Percentiles rank a stretch among this genome's conserved stretches.
phyloP scores from a whole-genome alignment of 148 eudicot genomes.

The Rhododendron williamsianum region DNA sequence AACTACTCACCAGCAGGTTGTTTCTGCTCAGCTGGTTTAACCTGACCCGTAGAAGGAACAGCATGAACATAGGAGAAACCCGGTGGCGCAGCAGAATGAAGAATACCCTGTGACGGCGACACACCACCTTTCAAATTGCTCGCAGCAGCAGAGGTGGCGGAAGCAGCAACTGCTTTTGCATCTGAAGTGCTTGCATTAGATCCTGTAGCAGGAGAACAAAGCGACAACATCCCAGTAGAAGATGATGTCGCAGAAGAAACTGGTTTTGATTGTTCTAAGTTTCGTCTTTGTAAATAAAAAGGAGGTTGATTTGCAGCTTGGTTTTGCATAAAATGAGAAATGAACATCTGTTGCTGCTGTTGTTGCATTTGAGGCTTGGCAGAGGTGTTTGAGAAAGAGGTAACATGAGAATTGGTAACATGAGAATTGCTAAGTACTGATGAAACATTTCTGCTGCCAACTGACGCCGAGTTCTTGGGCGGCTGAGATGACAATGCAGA shows the following conservation, averaged over 20 bases:
- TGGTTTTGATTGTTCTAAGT: constrained; percentile 49
- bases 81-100: constrained; percentile 43
- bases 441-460: constrained; percentile 36
- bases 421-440: constrained; percentile 53
- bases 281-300: constrained; percentile 55
- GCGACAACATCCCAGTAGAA: constrained; percentile 52
- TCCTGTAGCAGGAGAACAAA: constrained; percentile 38
- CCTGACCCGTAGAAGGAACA: constrained; percentile 51
- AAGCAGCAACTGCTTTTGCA: constrained; percentile 64
- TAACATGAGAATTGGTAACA: constrained; percentile 26
- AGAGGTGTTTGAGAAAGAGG: constrained; percentile 25
- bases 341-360: constrained; percentile 55
- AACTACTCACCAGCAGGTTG: constrained; percentile 84
- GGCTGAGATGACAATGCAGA: constrained; percentile 59
- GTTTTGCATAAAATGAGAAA: constrained; percentile 50
- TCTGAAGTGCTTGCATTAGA: constrained; percentile 43
- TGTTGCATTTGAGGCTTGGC: constrained; percentile 48
- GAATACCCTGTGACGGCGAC: constrained; percentile 40
- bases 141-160: constrained; percentile 44
- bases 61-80: constrained; percentile 55
- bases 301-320: constrained; percentile 35
- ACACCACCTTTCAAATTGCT: constrained; percentile 53
- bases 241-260: constrained; percentile 35
- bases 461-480: constrained; percentile 41
- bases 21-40: constrained; percentile 80